phyloP scores from a whole-genome alignment of 192 early-diverging fungal genomes.

The Diversispora epigaea region DNA sequence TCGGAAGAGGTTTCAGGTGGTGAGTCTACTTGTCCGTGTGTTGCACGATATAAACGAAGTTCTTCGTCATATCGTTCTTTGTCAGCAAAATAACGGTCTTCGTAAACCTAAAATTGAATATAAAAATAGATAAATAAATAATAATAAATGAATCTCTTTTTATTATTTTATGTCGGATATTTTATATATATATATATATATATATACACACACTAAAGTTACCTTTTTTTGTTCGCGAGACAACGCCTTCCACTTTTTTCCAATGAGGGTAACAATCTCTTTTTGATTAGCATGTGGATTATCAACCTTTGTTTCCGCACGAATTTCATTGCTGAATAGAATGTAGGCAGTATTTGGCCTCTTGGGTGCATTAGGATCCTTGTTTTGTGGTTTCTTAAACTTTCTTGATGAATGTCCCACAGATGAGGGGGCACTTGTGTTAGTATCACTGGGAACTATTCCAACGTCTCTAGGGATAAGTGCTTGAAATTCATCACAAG shows the following conservation, averaged over 20 bases:
- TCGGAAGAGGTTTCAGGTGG: constrained; percentile 29
- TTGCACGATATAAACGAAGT: constrained; percentile 27
- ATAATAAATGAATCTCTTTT: background rate
- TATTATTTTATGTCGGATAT: no score
- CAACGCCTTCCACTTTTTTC: constrained; percentile 28
- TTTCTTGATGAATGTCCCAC: background rate
- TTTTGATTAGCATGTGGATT: constrained; percentile 65
- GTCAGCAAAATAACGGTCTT: constrained; percentile 32
- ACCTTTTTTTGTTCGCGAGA: constrained; percentile 30
- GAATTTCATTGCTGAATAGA: constrained; percentile 83
- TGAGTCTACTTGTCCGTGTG: constrained; percentile 27
- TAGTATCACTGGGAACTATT: constrained; percentile 1
- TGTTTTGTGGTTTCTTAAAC: constrained; percentile 35
- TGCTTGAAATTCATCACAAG: constrained; percentile 28
- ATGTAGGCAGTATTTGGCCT: constrained; percentile 89
- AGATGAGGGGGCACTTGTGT: background rate
- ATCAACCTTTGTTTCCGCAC: constrained; percentile 72
- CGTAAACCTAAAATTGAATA: constrained; percentile 21
- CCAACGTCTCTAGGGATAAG: constrained; percentile 25
- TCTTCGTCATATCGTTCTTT: constrained; percentile 34
- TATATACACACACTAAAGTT: background rate
- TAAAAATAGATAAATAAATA: background rate
- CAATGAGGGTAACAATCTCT: constrained; percentile 29
- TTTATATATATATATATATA: background rate
- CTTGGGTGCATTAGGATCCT: constrained; percentile 91